These are phyloP conservation scores for Populus simonii DNA, from an alignment of 345 rosid genomes.

Conservation along the genomic window DNA sequence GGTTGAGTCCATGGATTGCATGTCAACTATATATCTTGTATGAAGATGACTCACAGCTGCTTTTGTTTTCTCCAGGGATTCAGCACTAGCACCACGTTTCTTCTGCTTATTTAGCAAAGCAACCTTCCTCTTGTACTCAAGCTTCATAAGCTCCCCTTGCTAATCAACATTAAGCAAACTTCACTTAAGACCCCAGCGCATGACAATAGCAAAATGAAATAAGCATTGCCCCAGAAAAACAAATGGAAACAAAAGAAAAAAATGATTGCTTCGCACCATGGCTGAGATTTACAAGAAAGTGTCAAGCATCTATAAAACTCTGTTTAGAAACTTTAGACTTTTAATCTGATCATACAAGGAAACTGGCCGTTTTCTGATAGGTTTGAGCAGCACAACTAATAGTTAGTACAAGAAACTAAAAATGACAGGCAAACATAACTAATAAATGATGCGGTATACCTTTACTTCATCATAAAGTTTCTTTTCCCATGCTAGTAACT, in stretches of 20 bases:
- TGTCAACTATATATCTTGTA: constrained; percentile 89
- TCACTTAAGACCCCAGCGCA: not conserved
- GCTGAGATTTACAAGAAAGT: not conserved
- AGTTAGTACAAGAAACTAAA: not conserved
- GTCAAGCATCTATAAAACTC: not conserved
- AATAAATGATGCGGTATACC: constrained; percentile 39
- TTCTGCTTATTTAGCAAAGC: constrained; percentile 68
- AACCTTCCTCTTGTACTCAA: constrained; percentile 84
- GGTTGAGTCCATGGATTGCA: constrained; percentile 98
- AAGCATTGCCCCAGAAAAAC: not conserved
- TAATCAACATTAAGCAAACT: constrained; percentile 28
- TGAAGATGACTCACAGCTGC: constrained; percentile 92
- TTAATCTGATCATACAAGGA: not conserved
- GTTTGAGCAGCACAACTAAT: not conserved
- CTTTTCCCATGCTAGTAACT: constrained; percentile 95
- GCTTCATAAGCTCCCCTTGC: constrained; percentile 98
- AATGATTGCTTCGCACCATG: not conserved
- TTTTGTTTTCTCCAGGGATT: constrained; percentile 88
- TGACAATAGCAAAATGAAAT: not conserved
- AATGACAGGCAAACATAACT: not conserved
- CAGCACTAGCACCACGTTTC: constrained; percentile 67
- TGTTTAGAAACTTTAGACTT: not conserved
- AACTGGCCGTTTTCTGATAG: not conserved
- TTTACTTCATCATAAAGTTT: constrained; percentile 95
- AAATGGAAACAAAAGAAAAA: not conserved